A percentile compares a stretch with the other conserved stretches of the same genome.
phyloP scores from a whole-genome alignment of 768 basidiomycete species.

The Phlebiopsis gigantea region DNA sequence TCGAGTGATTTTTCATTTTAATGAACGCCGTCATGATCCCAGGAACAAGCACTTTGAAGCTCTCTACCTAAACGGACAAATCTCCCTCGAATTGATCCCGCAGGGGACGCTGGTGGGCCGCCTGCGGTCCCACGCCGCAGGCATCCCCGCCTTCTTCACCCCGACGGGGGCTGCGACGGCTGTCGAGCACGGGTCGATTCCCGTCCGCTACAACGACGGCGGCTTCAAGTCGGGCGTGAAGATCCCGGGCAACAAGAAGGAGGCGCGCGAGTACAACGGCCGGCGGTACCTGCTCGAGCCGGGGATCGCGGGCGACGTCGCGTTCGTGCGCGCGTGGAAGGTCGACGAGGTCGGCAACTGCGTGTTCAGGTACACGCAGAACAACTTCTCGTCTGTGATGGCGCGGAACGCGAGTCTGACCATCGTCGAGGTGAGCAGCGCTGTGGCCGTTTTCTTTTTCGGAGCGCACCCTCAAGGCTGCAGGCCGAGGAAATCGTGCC shows the following conservation, averaged over 20 bases:
- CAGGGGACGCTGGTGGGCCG: constrained; percentile 90
- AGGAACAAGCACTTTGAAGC: constrained; percentile 86
- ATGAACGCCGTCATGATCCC: neutral
- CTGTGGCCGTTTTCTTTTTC: neutral
- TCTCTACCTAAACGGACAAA: constrained; percentile 73
- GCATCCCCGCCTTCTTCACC: constrained; percentile 91
- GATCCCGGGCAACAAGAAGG: constrained; percentile 70
- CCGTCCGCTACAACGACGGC: constrained; percentile 72
- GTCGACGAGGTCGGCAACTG: constrained; percentile 89
- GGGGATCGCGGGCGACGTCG: constrained; percentile 74
- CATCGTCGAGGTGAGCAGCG: constrained; percentile 66
- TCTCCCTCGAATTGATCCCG: constrained; percentile 84
- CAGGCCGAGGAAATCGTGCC: constrained; percentile 91
- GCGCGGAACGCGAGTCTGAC: constrained; percentile 86
- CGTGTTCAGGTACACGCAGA: constrained; percentile 86
- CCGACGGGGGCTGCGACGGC: constrained; percentile 87
- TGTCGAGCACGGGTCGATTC: constrained; percentile 73
- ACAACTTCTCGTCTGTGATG: constrained; percentile 87
- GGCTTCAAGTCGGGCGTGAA: constrained; percentile 65
- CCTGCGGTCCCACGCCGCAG: constrained; percentile 83
- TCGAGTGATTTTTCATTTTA: too few species aligned
- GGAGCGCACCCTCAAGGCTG: neutral
- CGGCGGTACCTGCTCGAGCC: constrained; percentile 78
- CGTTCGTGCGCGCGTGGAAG: constrained; percentile 88
- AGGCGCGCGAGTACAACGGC: constrained; percentile 73